phyloP scores from a whole-genome alignment of 1,139 yeast species.

The Schizosaccharomyces versatilis region DNA sequence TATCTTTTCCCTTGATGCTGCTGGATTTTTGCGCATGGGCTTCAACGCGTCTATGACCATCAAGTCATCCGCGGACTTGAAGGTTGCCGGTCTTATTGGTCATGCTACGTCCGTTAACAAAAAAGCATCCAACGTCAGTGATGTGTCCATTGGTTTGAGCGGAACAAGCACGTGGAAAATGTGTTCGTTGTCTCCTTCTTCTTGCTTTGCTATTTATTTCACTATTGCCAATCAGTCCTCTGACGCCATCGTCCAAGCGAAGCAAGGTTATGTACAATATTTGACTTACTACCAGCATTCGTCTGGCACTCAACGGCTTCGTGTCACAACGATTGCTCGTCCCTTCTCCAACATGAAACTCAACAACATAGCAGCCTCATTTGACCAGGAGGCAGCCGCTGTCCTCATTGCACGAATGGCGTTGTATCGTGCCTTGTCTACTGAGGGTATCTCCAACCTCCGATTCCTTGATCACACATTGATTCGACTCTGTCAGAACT shows the following conservation, averaged over 20 bases:
- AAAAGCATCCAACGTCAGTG: conserved; percentile 54
- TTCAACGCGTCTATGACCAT: conserved; percentile 71
- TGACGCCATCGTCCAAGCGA: conserved; percentile 11
- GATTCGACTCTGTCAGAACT: conserved; percentile 64
- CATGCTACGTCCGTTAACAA: conserved; percentile 60
- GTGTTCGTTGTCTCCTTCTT: conserved; percentile 64
- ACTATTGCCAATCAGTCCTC: conserved; percentile 31
- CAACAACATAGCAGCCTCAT: conserved; percentile 35
- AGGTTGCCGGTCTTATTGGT: conserved; percentile 82
- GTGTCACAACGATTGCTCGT: conserved; percentile 75
- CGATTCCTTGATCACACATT: conserved; percentile 75
- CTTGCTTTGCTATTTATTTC: conserved; percentile 68
- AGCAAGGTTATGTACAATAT: conserved; percentile 35
- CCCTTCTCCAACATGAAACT: conserved; percentile 32
- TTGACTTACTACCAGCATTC: conserved; percentile 54
- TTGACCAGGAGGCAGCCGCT: conserved; percentile 97
- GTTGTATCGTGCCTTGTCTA: conserved; percentile 63
- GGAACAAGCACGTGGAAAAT: conserved; percentile 75
- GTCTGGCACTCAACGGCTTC: conserved; percentile 43
- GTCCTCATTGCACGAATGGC: conserved; percentile 88
- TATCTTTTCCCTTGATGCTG: conserved; percentile 65
- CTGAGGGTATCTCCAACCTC: conserved; percentile 48
- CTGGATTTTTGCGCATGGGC: conserved; percentile 68
- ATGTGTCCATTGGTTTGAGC: conserved; percentile 82
- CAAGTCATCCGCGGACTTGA: conserved; percentile 70